Base-by-base conservation (phyloP, 2,329 filamentous ascomycete genomes). In the Pseudogymnoascus sp. region DNA sequence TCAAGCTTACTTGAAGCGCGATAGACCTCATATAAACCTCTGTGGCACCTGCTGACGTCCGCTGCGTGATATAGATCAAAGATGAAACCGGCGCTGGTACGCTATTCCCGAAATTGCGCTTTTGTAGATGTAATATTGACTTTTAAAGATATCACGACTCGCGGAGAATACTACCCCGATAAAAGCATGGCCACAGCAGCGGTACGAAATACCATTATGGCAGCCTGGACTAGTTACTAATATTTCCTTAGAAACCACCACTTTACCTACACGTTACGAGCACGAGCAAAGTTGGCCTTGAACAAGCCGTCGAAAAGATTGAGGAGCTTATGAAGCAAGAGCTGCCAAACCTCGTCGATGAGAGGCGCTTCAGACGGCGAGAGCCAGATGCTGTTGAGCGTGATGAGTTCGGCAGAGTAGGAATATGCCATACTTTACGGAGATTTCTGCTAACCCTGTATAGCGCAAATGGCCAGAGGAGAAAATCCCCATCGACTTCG, bases 61-160 rank as follows among this genome's bases (percentile, higher is more conserved):
- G 78, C 78, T 87, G 82, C 86, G 84, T 94, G 86, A 85, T 77
- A 89, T 92, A 99, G 94, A 99, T 99, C 72, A 96, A 96, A 88
- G 93, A 97, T 81, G 91, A 97, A 72, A 97, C 93, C 87, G 94
- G 94, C 83, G 93, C 94, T 83, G 94, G 94, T 99, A 99, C 87
- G 92, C 85, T 80, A 78, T 75, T 79, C 77, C 76, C 78, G 76
- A 75, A 73, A 70, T 70, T 71, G 70, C 65, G 53, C 65, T 71
- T 72, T 69, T 64, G 66, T 68, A 68, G 65, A 71, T 65, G 71
- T 76, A 78, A 83, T 76, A 73, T 84, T 85, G 79, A 84, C 79
- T 71, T 74, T 73, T 77, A 76, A 91, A 97, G 94, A 99, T 92
- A 91, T 99, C 81, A 99, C 94, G 57, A 97, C 93, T 63, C 88